phyloP scores from a whole-genome alignment of 805 yeast species.

The Yarrowia alimentaria region DNA sequence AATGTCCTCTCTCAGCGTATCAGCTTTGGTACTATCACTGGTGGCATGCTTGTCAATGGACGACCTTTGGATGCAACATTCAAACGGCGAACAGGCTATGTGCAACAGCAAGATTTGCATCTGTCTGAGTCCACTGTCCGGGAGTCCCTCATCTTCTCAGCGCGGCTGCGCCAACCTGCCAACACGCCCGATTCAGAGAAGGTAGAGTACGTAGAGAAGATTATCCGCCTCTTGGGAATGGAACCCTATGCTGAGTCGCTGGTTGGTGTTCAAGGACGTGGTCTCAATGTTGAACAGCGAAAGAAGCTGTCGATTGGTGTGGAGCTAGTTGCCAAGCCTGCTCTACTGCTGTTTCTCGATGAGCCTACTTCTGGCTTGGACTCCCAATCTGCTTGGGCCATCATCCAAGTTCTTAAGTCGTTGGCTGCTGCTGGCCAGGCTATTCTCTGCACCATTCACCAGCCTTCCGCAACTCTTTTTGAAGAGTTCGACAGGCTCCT shows the following conservation, averaged over 20 bases:
- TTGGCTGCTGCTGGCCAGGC: conserved; percentile 73
- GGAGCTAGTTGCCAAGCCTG: conserved; percentile 68
- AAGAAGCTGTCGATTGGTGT: conserved; percentile 70
- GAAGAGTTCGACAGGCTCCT: conserved; percentile 66
- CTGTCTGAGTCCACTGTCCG: conserved; percentile 67
- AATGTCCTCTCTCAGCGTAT: conserved; percentile 72
- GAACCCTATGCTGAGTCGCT: conserved; percentile 69
- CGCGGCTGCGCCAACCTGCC: conserved; percentile 68
- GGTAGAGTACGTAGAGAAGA: conserved; percentile 64
- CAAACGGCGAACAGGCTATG: conserved; percentile 76
- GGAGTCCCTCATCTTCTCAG: conserved; percentile 70
- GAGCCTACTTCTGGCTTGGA: conserved; percentile 76
- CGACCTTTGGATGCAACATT: conserved; percentile 60
- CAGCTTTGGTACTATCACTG: conserved; percentile 66
- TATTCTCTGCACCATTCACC: conserved; percentile 73
- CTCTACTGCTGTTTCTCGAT: conserved; percentile 59
- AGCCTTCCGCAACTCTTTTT: conserved; percentile 71
- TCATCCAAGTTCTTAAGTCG: conserved; percentile 63
- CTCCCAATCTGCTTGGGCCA: conserved; percentile 61
- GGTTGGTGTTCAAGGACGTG: conserved; percentile 74
- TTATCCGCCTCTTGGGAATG: conserved; percentile 68
- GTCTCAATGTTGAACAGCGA: conserved; percentile 66
- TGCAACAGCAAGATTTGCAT: conserved; percentile 79
- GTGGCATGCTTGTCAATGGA: conserved; percentile 72
- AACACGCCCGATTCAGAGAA: conserved; percentile 57